Base-by-base conservation (phyloP, 352 stramenopile species). In the Phytopythium mirpurense region DNA sequence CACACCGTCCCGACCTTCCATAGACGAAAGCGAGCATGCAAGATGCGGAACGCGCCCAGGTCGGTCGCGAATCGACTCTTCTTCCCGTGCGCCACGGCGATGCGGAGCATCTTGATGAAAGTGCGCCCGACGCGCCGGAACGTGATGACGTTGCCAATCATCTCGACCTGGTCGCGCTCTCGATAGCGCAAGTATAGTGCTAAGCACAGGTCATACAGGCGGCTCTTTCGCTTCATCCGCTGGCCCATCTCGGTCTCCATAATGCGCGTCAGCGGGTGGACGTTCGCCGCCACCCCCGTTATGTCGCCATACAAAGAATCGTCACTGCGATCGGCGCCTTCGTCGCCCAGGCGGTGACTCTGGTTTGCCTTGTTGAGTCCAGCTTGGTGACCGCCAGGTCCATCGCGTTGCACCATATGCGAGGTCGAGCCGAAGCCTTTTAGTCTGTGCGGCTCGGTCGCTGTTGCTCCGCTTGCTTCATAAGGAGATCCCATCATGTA, bases 221-320 rank as follows among this genome's bases (percentile, higher is more conserved):
- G 72, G 38, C 69, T 84, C 69, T 86, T 84, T 26, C 68, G 63
- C 50, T 84, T 84, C 34, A 86, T 76, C 37, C 67, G 71, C 44
- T 70, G 56, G 1, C 72, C 74, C 24, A 88, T 45, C 4, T 72
- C 59, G 1, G 74, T 86, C 54, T 86, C 70, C 74, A 85, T 88
- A 23, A 88, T 86, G 11, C 77, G 58, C 10, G 70, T 72, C 9
- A 88, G 55, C 18, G 63, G 44, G 4, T 60, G 54, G 15, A 42
- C 42, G 15, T 62, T 38, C 36, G 27, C 55, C 18, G 23, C 27
- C 9, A 46, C 35, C 8, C 23, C 16, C 23, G 23, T 21, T 34
- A 19, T 9, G 6, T 59, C 32, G 2, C 31, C 34, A 19, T 47
- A 31, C 11, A 34, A 2, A 23, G 23, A 23, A 15, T 59, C 42